These are phyloP conservation scores for Pezicula neosporulosa DNA, from an alignment of 2,329 filamentous ascomycete species.

Conservation along the genomic window DNA sequence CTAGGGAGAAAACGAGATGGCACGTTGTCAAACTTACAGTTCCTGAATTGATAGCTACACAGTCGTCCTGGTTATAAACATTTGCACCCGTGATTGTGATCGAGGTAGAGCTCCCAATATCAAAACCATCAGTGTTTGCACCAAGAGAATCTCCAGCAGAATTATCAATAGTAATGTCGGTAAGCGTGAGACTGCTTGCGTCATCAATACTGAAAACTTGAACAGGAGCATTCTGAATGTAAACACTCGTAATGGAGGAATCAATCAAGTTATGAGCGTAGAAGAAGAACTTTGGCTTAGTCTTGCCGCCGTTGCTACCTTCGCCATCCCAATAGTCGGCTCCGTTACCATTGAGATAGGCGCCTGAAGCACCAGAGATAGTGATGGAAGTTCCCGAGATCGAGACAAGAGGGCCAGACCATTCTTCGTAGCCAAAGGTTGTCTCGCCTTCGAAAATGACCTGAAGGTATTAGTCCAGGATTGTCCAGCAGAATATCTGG, in stretches of 20 bases:
- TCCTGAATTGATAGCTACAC: conserved; percentile 53
- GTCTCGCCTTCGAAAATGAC: conserved; percentile 62
- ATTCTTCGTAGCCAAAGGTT: conserved; percentile 64
- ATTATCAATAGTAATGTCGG: conserved; percentile 52
- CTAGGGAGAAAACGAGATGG: neutral
- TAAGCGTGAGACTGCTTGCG: conserved; percentile 39
- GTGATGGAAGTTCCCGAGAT: conserved; percentile 54
- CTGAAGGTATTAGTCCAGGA: conserved; percentile 17
- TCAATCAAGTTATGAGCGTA: conserved; percentile 45
- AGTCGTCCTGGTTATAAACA: conserved; percentile 56
- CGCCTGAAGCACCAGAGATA: conserved; percentile 48
- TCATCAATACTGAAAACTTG: conserved; percentile 37
- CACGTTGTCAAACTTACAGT: conserved; percentile 16
- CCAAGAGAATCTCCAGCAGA: conserved; percentile 42
- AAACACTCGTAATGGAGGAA: conserved; percentile 44
- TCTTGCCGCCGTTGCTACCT: conserved; percentile 53
- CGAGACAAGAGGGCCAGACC: conserved; percentile 59
- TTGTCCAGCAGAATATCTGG: too few species aligned
- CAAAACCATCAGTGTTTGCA: conserved; percentile 52
- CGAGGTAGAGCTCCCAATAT: conserved; percentile 39
- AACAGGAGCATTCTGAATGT: conserved; percentile 50
- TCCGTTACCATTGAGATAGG: conserved; percentile 53
- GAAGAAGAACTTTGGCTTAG: conserved; percentile 65
- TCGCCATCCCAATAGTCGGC: conserved; percentile 57
- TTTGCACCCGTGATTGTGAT: conserved; percentile 45